Base-by-base conservation (phyloP, 176 grass and related monocot species). In the Musa acuminata region DNA sequence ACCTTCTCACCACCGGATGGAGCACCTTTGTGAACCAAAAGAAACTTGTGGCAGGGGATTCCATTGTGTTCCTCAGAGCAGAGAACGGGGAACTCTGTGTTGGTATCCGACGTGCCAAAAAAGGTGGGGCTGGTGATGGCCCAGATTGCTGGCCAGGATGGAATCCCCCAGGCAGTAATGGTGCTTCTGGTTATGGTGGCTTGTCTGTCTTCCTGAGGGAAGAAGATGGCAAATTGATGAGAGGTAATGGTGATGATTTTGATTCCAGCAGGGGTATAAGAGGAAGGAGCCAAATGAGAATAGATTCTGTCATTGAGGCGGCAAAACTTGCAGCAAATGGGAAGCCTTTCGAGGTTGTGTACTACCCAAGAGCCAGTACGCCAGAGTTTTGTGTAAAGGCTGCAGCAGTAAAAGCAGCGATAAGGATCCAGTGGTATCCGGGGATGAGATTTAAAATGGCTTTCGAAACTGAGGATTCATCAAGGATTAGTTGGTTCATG, bases 401-500 rank as follows among this genome's bases (percentile, higher is more conserved):
- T 21, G 55, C 50, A 25, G 72, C 87, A 14, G 88, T 98, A 8
- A 62, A 72, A 67, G 74, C 88, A 9, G 84, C 90, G 23, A 78
- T 92, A 80, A 77, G 83, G 52, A 80, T 87, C n/a, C 82, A 76
- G 52, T 98, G 94, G 94, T 81, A 75, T 53, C 82, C 84, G 0
- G 88, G 90, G 22, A 88, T 87, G 87, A 85, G 94, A 21, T 98
- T 98, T 80, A 98, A 93, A 76, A 98, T 98, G 94, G 85, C 94
- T 35, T 98, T 98, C 81, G 94, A 98, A 81, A 93, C 94, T 8
- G 90, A 93, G 86, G 94, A 98, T 77, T 82, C 86, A 35, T 93
- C 90, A n/a, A 75, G 94, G 84, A 98, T 98, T 77, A 98, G 94
- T 83, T 98, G 94, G 94, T 93, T 98, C 85, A 89, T 91, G 94